phyloP scores from a whole-genome alignment of 208 protist genomes.

The Kentomonas sorsogonicus region DNA sequence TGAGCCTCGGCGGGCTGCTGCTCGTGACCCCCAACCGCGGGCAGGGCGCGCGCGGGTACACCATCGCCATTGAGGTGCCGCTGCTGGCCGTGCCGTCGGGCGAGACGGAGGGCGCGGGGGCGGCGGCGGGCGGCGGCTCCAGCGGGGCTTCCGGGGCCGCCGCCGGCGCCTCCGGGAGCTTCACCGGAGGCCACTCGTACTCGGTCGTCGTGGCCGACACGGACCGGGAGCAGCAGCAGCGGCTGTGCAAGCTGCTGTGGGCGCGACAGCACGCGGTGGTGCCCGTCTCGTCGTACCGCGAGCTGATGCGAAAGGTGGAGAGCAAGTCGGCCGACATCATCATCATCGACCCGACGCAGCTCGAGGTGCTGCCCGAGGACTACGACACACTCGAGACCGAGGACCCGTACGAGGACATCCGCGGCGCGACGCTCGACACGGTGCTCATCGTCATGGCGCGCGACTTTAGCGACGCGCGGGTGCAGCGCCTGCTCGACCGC shows the following conservation, averaged over 20 bases:
- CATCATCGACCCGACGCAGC: constrained; percentile 69
- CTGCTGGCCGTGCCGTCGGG: constrained; percentile 53
- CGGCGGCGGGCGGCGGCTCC: constrained; percentile 17
- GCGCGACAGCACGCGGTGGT: constrained; percentile 77
- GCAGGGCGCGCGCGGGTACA: too few species aligned
- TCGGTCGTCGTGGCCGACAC: constrained; percentile 76
- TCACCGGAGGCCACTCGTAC: constrained; percentile 26
- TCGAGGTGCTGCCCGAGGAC: constrained; percentile 61
- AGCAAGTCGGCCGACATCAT: constrained; percentile 59
- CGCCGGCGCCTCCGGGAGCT: background rate
- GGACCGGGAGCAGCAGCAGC: constrained; percentile 55
- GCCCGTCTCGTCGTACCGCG: constrained; percentile 61
- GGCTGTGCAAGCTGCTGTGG: constrained; percentile 76
- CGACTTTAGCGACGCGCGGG: constrained; percentile 78
- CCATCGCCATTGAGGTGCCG: constrained; percentile 63
- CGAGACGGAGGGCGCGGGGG: constrained; percentile 16
- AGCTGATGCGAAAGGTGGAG: constrained; percentile 64
- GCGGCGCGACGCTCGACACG: constrained; percentile 31
- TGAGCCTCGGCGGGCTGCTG: constrained; percentile 53
- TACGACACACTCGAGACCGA: constrained; percentile 35
- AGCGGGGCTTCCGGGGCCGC: background rate
- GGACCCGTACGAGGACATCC: constrained; percentile 58
- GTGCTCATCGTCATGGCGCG: constrained; percentile 68
- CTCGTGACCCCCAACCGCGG: too few species aligned
- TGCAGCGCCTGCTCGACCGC: constrained; percentile 69